These are phyloP conservation scores for Penicillium silybi DNA, from an alignment of 495 filamentous ascomycete genomes.

Conservation along the genomic window DNA sequence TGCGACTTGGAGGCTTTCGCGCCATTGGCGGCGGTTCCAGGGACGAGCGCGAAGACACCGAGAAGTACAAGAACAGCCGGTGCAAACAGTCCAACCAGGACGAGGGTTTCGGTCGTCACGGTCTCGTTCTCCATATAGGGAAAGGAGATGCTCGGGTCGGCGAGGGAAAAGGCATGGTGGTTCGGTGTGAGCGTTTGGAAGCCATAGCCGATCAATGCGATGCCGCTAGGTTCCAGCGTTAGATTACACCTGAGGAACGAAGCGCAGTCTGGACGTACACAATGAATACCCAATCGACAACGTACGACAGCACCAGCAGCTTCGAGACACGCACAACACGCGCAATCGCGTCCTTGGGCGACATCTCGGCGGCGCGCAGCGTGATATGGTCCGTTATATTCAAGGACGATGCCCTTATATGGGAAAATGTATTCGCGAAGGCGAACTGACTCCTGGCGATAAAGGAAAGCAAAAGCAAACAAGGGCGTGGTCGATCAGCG, in stretches of 20 bases:
- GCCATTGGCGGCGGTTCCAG: slow-evolving; percentile 31
- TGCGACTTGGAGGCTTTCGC: slow-evolving; percentile 24
- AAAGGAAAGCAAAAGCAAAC: not conserved
- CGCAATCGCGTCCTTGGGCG: slow-evolving; percentile 1
- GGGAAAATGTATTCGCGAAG: not conserved
- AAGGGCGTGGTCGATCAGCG: not conserved
- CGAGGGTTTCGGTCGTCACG: slow-evolving; percentile 47
- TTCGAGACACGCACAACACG: slow-evolving; percentile 30
- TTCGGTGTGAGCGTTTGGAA: slow-evolving; percentile 41
- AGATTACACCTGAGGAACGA: not conserved
- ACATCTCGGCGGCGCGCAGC: not conserved
- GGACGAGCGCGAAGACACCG: slow-evolving; percentile 46
- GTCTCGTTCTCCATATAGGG: slow-evolving; percentile 52
- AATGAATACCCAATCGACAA: slow-evolving; percentile 53
- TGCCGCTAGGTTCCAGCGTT: slow-evolving; percentile 24
- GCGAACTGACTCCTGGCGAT: not conserved
- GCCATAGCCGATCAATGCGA: slow-evolving; percentile 43
- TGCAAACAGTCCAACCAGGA: slow-evolving; percentile 47
- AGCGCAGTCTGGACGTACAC: slow-evolving; percentile 29
- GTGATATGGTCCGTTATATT: not conserved
- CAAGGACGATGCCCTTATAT: not conserved
- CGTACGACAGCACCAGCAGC: slow-evolving; percentile 43
- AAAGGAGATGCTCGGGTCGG: slow-evolving; percentile 55
- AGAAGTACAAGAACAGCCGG: slow-evolving; percentile 52
- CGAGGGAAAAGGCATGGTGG: slow-evolving; percentile 44